A percentile compares a stretch with the other conserved stretches of the same genome.
These are phyloP conservation scores for Hypoxylon trugodes DNA, from an alignment of 495 filamentous ascomycete genomes.

Conservation along the genomic window DNA sequence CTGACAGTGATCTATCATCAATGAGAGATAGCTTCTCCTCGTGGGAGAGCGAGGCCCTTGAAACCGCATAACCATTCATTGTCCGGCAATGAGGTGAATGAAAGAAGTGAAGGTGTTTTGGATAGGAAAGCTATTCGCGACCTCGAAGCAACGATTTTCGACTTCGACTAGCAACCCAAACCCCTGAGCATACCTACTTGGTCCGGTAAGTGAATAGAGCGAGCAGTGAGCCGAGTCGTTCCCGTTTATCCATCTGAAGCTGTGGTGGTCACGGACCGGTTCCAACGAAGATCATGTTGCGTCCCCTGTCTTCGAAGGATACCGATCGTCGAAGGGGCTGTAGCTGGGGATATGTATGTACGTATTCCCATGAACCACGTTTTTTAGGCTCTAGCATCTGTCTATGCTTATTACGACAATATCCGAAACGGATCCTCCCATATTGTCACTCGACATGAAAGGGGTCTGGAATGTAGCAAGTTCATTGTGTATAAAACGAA, in stretches of 20 bases:
- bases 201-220: slow-evolving; percentile 10
- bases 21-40: slow-evolving; percentile 47
- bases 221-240: slow-evolving; percentile 16
- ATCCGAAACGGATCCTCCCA: slow-evolving; percentile 34
- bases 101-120: slow-evolving; percentile 30
- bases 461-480: slow-evolving; percentile 5
- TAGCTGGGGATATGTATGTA: slow-evolving; percentile 31
- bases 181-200: slow-evolving; percentile 25
- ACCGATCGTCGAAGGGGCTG: slow-evolving; percentile 35
- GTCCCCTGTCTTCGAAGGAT: slow-evolving; percentile 30
- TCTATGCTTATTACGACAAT: slow-evolving; percentile 15
- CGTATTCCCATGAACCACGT: not conserved
- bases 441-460: slow-evolving; percentile 23
- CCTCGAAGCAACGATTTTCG: slow-evolving; percentile 26
- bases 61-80: slow-evolving; percentile 45
- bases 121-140: slow-evolving; percentile 11
- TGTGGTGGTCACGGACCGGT: slow-evolving; percentile 30
- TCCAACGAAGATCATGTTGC: slow-evolving; percentile 34
- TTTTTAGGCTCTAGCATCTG: slow-evolving; percentile 4
- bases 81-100: slow-evolving; percentile 33
- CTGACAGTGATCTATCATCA: slow-evolving; percentile 41
- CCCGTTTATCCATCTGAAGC: slow-evolving; percentile 22
- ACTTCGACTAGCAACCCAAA: slow-evolving; percentile 19
- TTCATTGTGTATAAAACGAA: slow-evolving; percentile 16
- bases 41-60: slow-evolving; percentile 38